Evolutionary conservation across 1,139 yeast species (phyloP).

Genomic region (Protomyces pachydermus): DNA sequence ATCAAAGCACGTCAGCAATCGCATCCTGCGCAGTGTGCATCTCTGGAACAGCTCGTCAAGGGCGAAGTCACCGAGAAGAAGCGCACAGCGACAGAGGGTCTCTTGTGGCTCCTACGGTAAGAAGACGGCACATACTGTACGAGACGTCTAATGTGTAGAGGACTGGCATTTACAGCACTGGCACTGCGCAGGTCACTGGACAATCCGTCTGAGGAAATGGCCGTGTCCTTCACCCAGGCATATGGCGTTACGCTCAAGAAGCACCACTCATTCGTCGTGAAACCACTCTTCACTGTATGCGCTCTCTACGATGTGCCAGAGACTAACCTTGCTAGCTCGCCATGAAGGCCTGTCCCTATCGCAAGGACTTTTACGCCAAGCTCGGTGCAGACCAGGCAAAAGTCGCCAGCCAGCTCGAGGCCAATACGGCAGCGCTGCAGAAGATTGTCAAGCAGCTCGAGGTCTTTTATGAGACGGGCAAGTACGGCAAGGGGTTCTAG

Average conservation of each 20-base stretch:
- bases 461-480: slow-evolving; percentile 70
- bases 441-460: slow-evolving; percentile 65
- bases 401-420: slow-evolving; percentile 59
- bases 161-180: slow-evolving; percentile 80
- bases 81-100: slow-evolving; percentile 83
- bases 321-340: slow-evolving; percentile 49
- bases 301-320: not conserved
- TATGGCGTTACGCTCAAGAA: slow-evolving; percentile 73
- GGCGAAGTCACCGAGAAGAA: slow-evolving; percentile 60
- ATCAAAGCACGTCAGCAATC: slow-evolving; percentile 61
- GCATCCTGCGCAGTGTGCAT: slow-evolving; percentile 57
- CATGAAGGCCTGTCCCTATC: slow-evolving; percentile 92
- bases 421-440: slow-evolving; percentile 75
- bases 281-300: slow-evolving; percentile 65
- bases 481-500: slow-evolving; percentile 84
- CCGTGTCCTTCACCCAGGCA: slow-evolving; percentile 75
- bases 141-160: slow-evolving; percentile 43
- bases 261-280: slow-evolving; percentile 73
- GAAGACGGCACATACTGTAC: not conserved
- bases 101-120: slow-evolving; percentile 66
- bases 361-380: slow-evolving; percentile 77
- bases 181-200: slow-evolving; percentile 78
- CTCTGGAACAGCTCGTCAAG: slow-evolving; percentile 72
- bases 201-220: slow-evolving; percentile 57
- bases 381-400: slow-evolving; percentile 56